Conservation (phyloP, 108 stramenopile genomes). For the Pseudonitzschia pungens region DNA sequence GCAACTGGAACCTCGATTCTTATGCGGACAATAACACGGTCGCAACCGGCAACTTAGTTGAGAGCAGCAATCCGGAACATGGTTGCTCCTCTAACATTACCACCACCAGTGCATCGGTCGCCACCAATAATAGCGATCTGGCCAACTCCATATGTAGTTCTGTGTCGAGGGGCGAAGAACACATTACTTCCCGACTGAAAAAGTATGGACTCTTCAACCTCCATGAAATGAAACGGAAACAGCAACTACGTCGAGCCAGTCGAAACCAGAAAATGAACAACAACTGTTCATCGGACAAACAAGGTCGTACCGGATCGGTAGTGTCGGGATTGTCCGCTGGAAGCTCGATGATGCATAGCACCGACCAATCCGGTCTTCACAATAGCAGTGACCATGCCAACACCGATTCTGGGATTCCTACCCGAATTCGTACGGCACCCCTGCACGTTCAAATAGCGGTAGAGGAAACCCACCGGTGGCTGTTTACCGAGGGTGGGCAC, state of each 20-base stretch:
- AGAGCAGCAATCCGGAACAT: no score
- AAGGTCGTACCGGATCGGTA: no score
- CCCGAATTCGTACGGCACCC: not conserved
- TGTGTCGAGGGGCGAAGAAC: not conserved
- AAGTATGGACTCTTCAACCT: not conserved
- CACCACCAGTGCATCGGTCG: no score
- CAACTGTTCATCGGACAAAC: no score
- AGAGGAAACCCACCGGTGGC: slow-evolving; percentile 27
- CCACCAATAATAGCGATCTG: not conserved
- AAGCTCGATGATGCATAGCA: no score
- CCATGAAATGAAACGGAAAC: slow-evolving; percentile 1
- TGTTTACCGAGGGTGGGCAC: slow-evolving; percentile 28
- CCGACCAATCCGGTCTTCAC: no score
- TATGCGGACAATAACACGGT: not conserved
- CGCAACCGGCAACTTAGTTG: not conserved
- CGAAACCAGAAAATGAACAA: not conserved
- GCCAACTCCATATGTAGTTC: not conserved
- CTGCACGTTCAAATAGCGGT: slow-evolving; percentile 10
- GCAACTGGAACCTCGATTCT: no score
- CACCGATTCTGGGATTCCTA: not conserved
- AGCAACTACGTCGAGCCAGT: not conserved
- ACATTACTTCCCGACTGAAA: not conserved
- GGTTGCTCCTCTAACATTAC: no score
- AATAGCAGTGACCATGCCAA: not conserved
- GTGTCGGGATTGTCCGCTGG: no score